Conservation (phyloP, 108 stramenopile species). For the Nitzschia sp. region DNA sequence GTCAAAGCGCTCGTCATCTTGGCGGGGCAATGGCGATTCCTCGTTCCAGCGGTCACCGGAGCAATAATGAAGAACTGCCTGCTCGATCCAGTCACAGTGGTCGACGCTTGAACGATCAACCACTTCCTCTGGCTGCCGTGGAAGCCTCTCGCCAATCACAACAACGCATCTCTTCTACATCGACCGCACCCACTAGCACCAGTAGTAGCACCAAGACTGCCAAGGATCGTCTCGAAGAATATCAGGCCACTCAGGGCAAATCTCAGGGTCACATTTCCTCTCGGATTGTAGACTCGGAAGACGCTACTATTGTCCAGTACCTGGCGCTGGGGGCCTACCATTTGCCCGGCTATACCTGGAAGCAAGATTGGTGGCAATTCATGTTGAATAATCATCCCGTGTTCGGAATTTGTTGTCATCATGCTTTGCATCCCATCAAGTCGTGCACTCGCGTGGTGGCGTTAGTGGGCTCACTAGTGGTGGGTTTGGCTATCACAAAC, state of each 20-base stretch:
- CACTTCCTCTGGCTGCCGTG: neutral
- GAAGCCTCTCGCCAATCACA: neutral
- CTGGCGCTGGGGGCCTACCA: constrained; percentile 65
- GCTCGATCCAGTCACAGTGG: neutral
- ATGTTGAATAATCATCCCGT: constrained; percentile 81
- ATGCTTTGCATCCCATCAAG: constrained; percentile 69
- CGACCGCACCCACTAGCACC: neutral
- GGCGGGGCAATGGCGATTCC: neutral
- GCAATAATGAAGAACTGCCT: neutral
- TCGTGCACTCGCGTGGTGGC: constrained; percentile 62
- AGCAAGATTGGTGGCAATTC: constrained; percentile 75
- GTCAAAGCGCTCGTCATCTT: neutral
- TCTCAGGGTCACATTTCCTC: neutral
- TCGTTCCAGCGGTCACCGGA: neutral
- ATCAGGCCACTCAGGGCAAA: neutral
- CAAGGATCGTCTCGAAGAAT: constrained; percentile 9
- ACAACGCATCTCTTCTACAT: neutral
- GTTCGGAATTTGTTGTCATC: constrained; percentile 77
- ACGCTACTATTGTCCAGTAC: constrained; percentile 23
- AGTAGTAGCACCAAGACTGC: neutral
- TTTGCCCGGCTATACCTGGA: constrained; percentile 61
- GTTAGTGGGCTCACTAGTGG: constrained; percentile 65
- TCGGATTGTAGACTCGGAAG: neutral
- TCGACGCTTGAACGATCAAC: neutral
- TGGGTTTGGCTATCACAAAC: constrained; percentile 80